These are phyloP conservation scores for Solanum virginianum DNA, from an alignment of 257 asterid species.

Conservation along the genomic window DNA sequence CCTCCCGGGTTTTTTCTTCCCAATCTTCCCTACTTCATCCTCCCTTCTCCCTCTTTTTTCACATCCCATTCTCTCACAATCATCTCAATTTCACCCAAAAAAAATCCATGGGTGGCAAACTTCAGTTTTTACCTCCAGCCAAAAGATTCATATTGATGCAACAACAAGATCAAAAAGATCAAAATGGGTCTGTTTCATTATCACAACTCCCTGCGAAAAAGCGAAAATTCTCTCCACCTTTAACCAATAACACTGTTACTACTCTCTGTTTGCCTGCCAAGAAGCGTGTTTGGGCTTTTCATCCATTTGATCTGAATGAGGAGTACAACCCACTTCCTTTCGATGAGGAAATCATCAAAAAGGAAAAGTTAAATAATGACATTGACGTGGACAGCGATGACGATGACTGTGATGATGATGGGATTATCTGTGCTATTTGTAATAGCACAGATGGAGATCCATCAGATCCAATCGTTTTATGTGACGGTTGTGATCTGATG, in stretches of 20 bases:
- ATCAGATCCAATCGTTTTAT: conserved; percentile 68
- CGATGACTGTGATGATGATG: conserved; percentile 35
- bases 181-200: background rate
- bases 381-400: background rate
- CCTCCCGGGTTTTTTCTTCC: background rate
- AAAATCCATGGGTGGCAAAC: conserved; percentile 29
- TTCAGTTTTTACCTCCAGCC: conserved; percentile 49
- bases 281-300: conserved; percentile 58
- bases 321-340: conserved; percentile 12
- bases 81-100: background rate
- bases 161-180: conserved; percentile 5
- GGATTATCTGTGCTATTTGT: conserved; percentile 61
- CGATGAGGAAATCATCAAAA: background rate
- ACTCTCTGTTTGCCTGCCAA: conserved; percentile 62
- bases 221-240: conserved; percentile 28
- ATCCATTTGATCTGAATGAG: conserved; percentile 46
- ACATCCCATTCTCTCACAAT: background rate
- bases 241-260: background rate
- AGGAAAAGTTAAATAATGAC: background rate
- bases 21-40: background rate
- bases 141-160: conserved; percentile 56
- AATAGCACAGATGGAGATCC: conserved; percentile 84
- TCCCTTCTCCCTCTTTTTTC: background rate
- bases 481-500: conserved; percentile 91
- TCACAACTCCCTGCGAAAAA: conserved; percentile 64